Evolutionary conservation across 75 land plant genomes (phyloP), one percentile per base, ranked within the genome.

Genomic region (Pinus albicaulis): DNA sequence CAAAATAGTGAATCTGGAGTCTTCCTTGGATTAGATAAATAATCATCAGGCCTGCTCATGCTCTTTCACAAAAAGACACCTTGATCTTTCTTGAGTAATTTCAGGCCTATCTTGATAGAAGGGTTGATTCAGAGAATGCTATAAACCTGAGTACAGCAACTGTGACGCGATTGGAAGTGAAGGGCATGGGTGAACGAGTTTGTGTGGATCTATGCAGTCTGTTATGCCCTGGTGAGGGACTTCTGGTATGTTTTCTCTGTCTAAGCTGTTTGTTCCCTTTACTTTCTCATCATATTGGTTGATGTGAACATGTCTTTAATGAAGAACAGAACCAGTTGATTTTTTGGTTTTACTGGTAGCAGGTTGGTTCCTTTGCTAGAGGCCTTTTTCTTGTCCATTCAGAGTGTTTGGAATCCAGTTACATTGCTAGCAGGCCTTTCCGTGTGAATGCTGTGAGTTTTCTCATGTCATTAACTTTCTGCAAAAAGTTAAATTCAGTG

Each of bases 311-410:
- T 34, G 41, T 25, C n/a, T 71, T 48, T 48, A 48, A 11, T 48
- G 53, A 48, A 10, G 53, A 10, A 10, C 53, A 48, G 53, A 48
- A 48, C 7, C 48, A 23, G 1, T 16, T 68, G 16, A 57, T 5
- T 55, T 58, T 22, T 41, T 57, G 60, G 16, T 17, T 17, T 57
- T 31, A 26, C 71, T 24, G 74, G 76, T 80, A 7, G 61, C 77
- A 93, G 98, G 96, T 93, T 75, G 95, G 98, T 76, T 91, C 98
- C 24, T 95, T 91, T 89, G 96, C 96, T 23, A 86, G 98, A 65
- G 94, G 92, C 24, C 94, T 95, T 72, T 95, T 93, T 66, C 88
- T 95, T 77, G 91, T 95, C 52, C 98, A 95, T 71, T 93, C 98
- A 24, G 98, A 95, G 81, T 93, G 96, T 78, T 85, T 93, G 72